These are phyloP conservation scores for Coriaria nepalensis DNA, from an alignment of 306 rosid species.

Conservation along the genomic window DNA sequence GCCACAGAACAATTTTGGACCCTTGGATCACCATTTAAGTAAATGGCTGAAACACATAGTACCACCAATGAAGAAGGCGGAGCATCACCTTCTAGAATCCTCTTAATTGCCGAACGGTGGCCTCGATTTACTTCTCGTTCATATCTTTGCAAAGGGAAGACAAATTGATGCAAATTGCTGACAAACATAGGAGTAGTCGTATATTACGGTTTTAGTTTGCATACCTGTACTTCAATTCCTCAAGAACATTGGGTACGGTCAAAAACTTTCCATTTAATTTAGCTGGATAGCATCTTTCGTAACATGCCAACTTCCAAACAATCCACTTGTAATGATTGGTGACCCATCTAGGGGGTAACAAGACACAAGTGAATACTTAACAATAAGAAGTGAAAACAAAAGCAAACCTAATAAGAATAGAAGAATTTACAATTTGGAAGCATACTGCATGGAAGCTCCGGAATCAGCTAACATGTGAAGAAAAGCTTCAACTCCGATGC, in stretches of 20 bases:
- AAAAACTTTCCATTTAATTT: conserved; percentile 39
- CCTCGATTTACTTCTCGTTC: conserved; percentile 88
- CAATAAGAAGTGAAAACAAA: neutral
- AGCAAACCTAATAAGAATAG: conserved; percentile 3
- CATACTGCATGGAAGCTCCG: conserved; percentile 55
- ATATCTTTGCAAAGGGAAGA: conserved; percentile 35
- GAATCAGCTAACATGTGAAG: conserved; percentile 38
- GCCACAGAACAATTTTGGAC: conserved; percentile 16
- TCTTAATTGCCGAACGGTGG: conserved; percentile 78
- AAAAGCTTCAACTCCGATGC: conserved; percentile 55
- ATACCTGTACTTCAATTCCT: conserved; percentile 90
- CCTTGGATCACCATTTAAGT: conserved; percentile 24
- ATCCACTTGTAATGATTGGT: conserved; percentile 84
- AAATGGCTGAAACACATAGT: conserved; percentile 70
- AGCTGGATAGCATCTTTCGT: conserved; percentile 52
- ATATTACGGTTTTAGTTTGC: conserved; percentile 5
- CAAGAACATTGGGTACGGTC: conserved; percentile 57
- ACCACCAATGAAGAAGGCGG: conserved; percentile 58
- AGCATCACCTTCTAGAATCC: conserved; percentile 85
- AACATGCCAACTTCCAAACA: conserved; percentile 88
- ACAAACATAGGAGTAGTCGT: conserved; percentile 15
- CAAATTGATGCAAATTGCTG: neutral
- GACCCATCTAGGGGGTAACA: conserved; percentile 60
- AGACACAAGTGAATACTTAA: conserved; percentile 6
- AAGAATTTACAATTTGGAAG: conserved; percentile 58